phyloP scores from a whole-genome alignment of 2,329 filamentous ascomycete genomes.

The Ophiostoma piceae region DNA sequence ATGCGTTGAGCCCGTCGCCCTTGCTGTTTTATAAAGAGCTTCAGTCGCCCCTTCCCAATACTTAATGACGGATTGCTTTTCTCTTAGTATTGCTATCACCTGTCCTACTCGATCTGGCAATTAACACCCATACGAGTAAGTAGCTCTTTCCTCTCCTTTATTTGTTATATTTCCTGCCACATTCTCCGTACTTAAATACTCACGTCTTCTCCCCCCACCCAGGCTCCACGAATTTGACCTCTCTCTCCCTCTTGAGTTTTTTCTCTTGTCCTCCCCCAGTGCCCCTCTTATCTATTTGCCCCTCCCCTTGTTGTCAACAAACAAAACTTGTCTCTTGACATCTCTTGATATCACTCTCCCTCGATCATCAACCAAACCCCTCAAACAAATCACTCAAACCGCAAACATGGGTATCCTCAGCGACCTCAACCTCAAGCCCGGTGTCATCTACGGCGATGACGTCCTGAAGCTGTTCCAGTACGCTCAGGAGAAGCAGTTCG shows the following conservation, averaged over 20 bases:
- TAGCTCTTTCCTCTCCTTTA: neutral
- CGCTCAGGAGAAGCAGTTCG: conserved; percentile 79
- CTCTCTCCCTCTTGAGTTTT: conserved; percentile 19
- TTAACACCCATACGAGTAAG: conserved; percentile 9
- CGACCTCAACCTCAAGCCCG: conserved; percentile 48
- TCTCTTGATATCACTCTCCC: neutral
- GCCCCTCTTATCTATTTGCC: conserved; percentile 22
- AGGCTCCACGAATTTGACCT: conserved; percentile 18
- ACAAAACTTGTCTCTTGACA: conserved; percentile 11
- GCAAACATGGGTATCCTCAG: conserved; percentile 33
- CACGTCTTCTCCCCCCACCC: conserved; percentile 17
- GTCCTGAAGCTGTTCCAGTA: conserved; percentile 73
- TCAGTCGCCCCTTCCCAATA: neutral
- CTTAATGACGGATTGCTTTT: too few species aligned
- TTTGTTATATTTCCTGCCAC: neutral
- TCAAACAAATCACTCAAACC: conserved; percentile 5
- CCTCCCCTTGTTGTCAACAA: conserved; percentile 22
- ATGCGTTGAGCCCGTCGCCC: neutral
- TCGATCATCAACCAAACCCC: neutral
- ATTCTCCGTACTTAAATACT: conserved; percentile 11
- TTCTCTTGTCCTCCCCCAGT: conserved; percentile 19
- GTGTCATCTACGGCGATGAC: conserved; percentile 52
- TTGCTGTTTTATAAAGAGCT: conserved; percentile 18
- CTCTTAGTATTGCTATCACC: neutral
- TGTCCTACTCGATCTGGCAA: conserved; percentile 10